Evolutionary conservation across 768 basidiomycete species (phyloP).

Genomic region (Fibroporia radiculosa): DNA sequence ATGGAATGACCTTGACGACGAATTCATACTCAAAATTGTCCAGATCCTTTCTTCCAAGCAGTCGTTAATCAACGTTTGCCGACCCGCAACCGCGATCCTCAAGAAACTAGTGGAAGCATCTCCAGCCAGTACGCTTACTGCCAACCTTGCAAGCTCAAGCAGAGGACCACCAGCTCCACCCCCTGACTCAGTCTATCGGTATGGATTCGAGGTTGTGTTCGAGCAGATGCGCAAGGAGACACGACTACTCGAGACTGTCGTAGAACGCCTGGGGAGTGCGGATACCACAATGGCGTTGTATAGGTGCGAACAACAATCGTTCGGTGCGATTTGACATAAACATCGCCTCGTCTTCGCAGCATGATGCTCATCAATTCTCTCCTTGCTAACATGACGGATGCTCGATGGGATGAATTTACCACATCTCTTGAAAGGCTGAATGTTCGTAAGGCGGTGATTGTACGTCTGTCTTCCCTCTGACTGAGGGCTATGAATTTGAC

Average conservation of each 20-base stretch:
- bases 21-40: constrained; percentile 73
- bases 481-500: background rate
- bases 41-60: constrained; percentile 68
- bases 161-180: constrained; percentile 41
- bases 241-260: constrained; percentile 73
- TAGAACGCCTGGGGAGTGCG: constrained; percentile 67
- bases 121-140: constrained; percentile 57
- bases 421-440: constrained; percentile 67
- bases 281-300: constrained; percentile 82
- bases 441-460: constrained; percentile 75
- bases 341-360: constrained; percentile 27
- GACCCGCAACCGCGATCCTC: constrained; percentile 85
- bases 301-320: constrained; percentile 38
- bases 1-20: constrained; percentile 64
- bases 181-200: constrained; percentile 70
- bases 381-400: constrained; percentile 69
- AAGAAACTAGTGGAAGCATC: constrained; percentile 87
- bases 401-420: constrained; percentile 74
- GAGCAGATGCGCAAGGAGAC: constrained; percentile 72
- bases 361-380: constrained; percentile 90
- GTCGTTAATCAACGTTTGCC: constrained; percentile 82
- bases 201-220: constrained; percentile 79
- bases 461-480: constrained; percentile 29
- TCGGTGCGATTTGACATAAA: background rate
- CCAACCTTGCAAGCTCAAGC: constrained; percentile 53